These are phyloP conservation scores for Termitomyces sp. DNA, from an alignment of 768 basidiomycete species.

Conservation along the genomic window DNA sequence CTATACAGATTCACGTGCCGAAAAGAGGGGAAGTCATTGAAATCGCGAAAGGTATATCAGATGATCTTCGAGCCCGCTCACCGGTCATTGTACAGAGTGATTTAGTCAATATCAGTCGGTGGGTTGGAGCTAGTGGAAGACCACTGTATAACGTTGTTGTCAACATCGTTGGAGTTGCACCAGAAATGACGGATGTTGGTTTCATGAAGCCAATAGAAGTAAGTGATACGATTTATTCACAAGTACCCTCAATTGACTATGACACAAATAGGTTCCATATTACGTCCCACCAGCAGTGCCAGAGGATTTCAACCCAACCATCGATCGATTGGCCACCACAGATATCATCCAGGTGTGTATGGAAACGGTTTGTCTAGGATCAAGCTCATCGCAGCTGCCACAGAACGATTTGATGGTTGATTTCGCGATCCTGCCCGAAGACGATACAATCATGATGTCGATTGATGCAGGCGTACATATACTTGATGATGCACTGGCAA, in stretches of 20 bases:
- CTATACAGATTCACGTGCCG: constrained; percentile 25
- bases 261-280: constrained; percentile 26
- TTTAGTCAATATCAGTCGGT: constrained; percentile 29
- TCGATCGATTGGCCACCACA: constrained; percentile 18
- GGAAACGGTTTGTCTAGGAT: background rate
- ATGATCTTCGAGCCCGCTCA: constrained; percentile 31
- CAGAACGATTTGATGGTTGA: constrained; percentile 27
- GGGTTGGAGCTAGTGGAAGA: constrained; percentile 24
- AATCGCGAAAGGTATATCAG: constrained; percentile 26
- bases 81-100: constrained; percentile 37
- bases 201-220: constrained; percentile 32
- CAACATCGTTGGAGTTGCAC: constrained; percentile 34
- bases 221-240: constrained; percentile 4
- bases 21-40: constrained; percentile 16
- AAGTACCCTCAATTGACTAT: background rate
- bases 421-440: constrained; percentile 18
- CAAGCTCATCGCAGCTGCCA: background rate
- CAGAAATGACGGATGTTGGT: constrained; percentile 15
- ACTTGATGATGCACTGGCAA: constrained; percentile 19
- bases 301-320: constrained; percentile 8
- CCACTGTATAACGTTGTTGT: constrained; percentile 40
- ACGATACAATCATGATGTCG: constrained; percentile 26
- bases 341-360: constrained; percentile 16
- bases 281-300: constrained; percentile 22
- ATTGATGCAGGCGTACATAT: constrained; percentile 23